A percentile compares a stretch with the other conserved stretches of the same genome.
These are phyloP conservation scores for Capsella rubella DNA, from an alignment of 441 rosid species.

Conservation along the genomic window DNA sequence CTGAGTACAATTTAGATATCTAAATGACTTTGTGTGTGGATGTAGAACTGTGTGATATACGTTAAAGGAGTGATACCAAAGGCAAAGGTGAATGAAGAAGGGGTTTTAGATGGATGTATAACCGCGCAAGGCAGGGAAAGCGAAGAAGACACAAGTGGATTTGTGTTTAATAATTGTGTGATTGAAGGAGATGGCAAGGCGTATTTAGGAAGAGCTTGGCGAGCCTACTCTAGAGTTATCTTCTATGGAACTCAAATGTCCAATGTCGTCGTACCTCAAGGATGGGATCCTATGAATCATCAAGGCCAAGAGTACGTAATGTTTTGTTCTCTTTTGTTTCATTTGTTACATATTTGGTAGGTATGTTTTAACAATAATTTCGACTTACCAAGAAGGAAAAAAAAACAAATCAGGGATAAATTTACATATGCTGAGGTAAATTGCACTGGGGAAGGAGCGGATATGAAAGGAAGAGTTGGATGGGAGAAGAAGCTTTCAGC, in stretches of 20 bases:
- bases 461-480: slow-evolving; percentile 22
- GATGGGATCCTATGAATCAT: slow-evolving; percentile 38
- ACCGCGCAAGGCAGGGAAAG: slow-evolving; percentile 47
- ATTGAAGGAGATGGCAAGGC: slow-evolving; percentile 33
- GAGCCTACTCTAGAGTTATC: slow-evolving; percentile 41
- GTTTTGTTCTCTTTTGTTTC: not conserved
- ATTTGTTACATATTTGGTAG: not conserved
- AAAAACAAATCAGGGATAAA: slow-evolving; percentile 14
- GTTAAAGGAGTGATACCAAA: slow-evolving; percentile 18
- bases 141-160: slow-evolving; percentile 38
- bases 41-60: slow-evolving; percentile 24
- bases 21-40: not conserved
- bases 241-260: slow-evolving; percentile 33
- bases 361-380: not conserved
- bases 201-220: slow-evolving; percentile 42
- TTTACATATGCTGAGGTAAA: slow-evolving; percentile 32
- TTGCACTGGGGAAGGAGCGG: slow-evolving; percentile 36
- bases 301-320: slow-evolving; percentile 32
- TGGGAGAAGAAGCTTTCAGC: slow-evolving; percentile 39
- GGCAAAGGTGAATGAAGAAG: not conserved
- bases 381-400: not conserved
- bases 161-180: slow-evolving; percentile 37
- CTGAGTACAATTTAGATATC: not conserved
- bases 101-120: slow-evolving; percentile 31
- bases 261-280: slow-evolving; percentile 32